phyloP scores from a whole-genome alignment of 257 asterid species.

The Nicotiana undulata region DNA sequence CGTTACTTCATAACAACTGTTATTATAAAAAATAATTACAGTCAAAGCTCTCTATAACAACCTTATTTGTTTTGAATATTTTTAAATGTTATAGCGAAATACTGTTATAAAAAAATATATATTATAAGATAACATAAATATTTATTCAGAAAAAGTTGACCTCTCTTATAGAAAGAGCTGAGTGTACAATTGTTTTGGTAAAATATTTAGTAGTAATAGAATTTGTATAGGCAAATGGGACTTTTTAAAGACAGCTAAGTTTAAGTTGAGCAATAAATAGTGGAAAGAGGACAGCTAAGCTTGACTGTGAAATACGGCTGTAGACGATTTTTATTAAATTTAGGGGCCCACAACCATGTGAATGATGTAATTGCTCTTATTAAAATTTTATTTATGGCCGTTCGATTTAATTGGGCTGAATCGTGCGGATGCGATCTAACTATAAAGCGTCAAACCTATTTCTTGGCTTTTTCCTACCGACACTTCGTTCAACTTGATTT shows the following conservation, averaged over 20 bases:
- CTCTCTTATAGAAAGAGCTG: too few species aligned
- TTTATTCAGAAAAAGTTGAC: too few species aligned
- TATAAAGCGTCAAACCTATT: conserved; percentile 2
- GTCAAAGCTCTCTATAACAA: too few species aligned
- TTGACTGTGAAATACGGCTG: conserved; percentile 10
- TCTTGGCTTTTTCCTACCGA: conserved; percentile 39
- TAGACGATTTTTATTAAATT: neutral
- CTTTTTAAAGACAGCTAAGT: neutral
- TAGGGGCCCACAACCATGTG: conserved; percentile 32
- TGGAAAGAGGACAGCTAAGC: conserved; percentile 30
- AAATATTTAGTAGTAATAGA: neutral
- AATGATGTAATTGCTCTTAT: neutral
- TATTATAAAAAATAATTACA: too few species aligned
- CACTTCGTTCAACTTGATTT: conserved; percentile 15
- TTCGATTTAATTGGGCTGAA: conserved; percentile 19
- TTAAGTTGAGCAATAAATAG: neutral
- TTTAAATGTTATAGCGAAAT: too few species aligned
- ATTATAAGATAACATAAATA: too few species aligned
- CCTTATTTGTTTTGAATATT: too few species aligned
- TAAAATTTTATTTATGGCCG: conserved; percentile 9
- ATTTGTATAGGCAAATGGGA: neutral
- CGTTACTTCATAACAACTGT: accelerated
- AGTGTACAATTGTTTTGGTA: neutral
- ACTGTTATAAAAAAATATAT: too few species aligned
- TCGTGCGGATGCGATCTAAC: neutral